Evolutionary conservation across 2,329 filamentous ascomycete genomes (phyloP), one percentile per base, ranked within the genome.

Genomic region (Calonectria crousiana): DNA sequence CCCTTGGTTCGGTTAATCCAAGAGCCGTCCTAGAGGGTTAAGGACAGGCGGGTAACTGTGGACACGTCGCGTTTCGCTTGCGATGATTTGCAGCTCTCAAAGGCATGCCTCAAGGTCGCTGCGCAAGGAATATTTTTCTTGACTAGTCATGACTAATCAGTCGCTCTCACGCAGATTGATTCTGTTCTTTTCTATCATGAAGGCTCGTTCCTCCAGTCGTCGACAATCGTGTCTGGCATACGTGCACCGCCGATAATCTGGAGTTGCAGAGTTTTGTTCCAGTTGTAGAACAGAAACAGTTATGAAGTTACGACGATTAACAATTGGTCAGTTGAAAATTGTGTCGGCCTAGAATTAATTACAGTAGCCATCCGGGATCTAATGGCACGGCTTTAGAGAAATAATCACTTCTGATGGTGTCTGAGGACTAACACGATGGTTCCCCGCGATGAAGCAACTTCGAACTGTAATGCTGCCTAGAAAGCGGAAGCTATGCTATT

Each of bases 331-430:
- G 14, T 41, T 14, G 16, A 8, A 5, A 41, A 41, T 41, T 41
- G 38, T 2, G 4, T 41, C 16, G 4, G 6, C 16, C 16, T 8
- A 0, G 38, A 41, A 8, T 8, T 41, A 0, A 2, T 20, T 6
- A 8, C 3, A 20, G 38, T 9, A 20, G 6, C 38, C 4, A 9
- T 44, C 18, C 18, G 1, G 6, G 18, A 44, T n/a, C 6, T 2
- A n/a, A 18, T n/a, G 18, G 18, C 6, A 44, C 18, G 18, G 6
- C 8, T n/a, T 44, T 16, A 16, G 38, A 18, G 16, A 4, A 44
- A 10, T 0, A n/a, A 44, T 44, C n/a, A n/a, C 1, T n/a, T 16
- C 0, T 10, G 18, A 20, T 20, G 41, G 6, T 10, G 0, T 3
- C 3, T 2, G 18, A 41, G 6, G n/a, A 44, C 20, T 44, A 6